Evolutionary conservation across 257 asterid species (phyloP).

Genomic region (Marsdenia floribunda): DNA sequence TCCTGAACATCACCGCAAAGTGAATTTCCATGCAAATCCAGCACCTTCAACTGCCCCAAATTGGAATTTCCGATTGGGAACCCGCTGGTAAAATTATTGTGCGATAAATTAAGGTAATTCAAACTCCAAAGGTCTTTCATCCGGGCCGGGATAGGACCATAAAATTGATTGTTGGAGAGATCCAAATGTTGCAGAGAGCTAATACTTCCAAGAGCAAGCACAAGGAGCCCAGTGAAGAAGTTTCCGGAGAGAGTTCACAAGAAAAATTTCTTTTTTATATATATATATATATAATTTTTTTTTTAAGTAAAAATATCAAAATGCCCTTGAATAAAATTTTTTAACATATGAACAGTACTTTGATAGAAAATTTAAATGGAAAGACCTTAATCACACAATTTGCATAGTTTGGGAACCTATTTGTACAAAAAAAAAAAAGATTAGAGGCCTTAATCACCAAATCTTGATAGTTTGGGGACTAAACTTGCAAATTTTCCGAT

Average conservation of each 20-base stretch:
- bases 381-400: too few species aligned
- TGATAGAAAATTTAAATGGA: too few species aligned
- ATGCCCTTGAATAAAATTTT: too few species aligned
- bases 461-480: too few species aligned
- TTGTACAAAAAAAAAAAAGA: too few species aligned
- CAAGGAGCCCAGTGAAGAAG: constrained; percentile 63
- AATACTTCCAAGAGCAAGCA: constrained; percentile 64
- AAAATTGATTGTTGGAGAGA: constrained; percentile 67
- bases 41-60: constrained; percentile 64
- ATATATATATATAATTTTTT: too few species aligned
- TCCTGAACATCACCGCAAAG: constrained; percentile 48
- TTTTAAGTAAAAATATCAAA: too few species aligned
- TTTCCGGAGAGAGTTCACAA: constrained; percentile 66
- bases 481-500: too few species aligned
- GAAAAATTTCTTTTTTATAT: too few species aligned
- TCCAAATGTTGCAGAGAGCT: constrained; percentile 60
- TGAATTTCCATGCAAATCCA: constrained; percentile 68
- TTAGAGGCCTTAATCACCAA: too few species aligned
- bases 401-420: too few species aligned
- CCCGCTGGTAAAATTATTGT: constrained; percentile 52
- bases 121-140: constrained; percentile 60
- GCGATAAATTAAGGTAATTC: constrained; percentile 57
- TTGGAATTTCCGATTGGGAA: constrained; percentile 58
- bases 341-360: too few species aligned
- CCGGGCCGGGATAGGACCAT: constrained; percentile 72